phyloP scores from a whole-genome alignment of 306 rosid species.

The Cercis canadensis region DNA sequence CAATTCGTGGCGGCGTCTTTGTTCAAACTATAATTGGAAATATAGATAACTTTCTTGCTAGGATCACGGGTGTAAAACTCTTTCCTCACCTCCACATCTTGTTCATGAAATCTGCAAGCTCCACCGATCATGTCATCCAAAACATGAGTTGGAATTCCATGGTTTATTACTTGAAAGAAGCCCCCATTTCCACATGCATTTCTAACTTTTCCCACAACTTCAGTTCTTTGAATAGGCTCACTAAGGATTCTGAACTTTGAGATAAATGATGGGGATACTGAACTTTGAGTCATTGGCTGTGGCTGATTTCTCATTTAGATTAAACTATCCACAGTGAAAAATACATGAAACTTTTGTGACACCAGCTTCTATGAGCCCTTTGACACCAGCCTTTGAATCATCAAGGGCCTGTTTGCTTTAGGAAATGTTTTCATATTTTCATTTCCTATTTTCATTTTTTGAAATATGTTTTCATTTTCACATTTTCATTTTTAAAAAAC shows the following conservation, averaged over 20 bases:
- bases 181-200: slow-evolving; percentile 41
- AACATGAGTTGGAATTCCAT: too few species aligned
- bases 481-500: too few species aligned
- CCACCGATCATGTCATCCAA: slow-evolving; percentile 42
- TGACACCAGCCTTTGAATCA: slow-evolving; percentile 45
- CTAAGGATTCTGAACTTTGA: slow-evolving; percentile 20
- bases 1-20: slow-evolving; percentile 26
- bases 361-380: too few species aligned
- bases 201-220: slow-evolving; percentile 30
- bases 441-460: too few species aligned
- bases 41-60: background rate
- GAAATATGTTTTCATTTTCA: too few species aligned
- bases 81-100: too few species aligned
- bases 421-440: too few species aligned
- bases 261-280: slow-evolving; percentile 44
- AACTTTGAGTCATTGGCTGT: background rate
- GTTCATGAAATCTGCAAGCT: slow-evolving; percentile 45
- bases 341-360: slow-evolving; percentile 44
- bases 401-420: too few species aligned
- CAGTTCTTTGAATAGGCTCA: background rate
- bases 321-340: slow-evolving; percentile 26
- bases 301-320: background rate
- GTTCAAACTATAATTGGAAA: slow-evolving; percentile 35
- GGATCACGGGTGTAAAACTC: too few species aligned
- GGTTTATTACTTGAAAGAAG: slow-evolving; percentile 51